A percentile compares a stretch with the other conserved stretches of the same genome.
Conservation (phyloP, 805 yeast genomes). For the Dipodascus geniculatus region DNA sequence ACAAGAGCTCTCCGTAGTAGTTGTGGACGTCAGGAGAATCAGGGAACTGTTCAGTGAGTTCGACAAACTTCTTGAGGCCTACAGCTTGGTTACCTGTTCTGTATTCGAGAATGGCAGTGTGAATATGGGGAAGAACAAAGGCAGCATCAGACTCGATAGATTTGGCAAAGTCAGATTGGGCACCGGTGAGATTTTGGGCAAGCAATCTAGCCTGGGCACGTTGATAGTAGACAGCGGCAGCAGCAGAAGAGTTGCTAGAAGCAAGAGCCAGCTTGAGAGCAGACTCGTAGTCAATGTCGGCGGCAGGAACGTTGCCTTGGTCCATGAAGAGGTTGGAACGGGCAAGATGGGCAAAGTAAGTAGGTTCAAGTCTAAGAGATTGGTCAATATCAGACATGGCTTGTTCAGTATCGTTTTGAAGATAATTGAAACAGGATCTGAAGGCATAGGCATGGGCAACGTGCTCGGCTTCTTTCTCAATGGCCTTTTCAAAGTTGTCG, state of each 20-base stretch:
- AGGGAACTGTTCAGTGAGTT: conserved; percentile 54
- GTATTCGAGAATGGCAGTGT: conserved; percentile 84
- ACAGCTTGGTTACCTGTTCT: conserved; percentile 51
- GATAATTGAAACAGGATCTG: conserved; percentile 69
- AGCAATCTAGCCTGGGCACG: conserved; percentile 85
- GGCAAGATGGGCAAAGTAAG: conserved; percentile 65
- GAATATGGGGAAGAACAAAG: conserved; percentile 79
- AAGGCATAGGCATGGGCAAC: conserved; percentile 73
- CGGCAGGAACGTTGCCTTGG: conserved; percentile 48
- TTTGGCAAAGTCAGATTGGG: conserved; percentile 62
- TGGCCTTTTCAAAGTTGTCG: conserved; percentile 30
- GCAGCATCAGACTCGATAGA: conserved; percentile 63
- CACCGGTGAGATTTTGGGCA: conserved; percentile 59
- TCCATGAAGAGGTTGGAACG: conserved; percentile 80
- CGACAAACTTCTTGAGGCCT: conserved; percentile 49
- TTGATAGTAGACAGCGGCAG: conserved; percentile 84
- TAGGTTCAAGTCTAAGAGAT: conserved; percentile 57
- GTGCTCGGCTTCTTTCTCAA: conserved; percentile 22
- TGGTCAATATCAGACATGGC: conserved; percentile 55
- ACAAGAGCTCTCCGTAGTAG: conserved; percentile 88
- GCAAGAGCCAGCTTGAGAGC: conserved; percentile 61
- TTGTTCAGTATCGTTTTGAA: conserved; percentile 56
- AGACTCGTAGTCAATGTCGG: conserved; percentile 52
- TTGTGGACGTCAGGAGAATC: conserved; percentile 86
- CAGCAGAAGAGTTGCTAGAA: conserved; percentile 64